Percentiles rank a stretch among this genome's conserved stretches.
phyloP scores from a whole-genome alignment of 768 basidiomycete species.

The Podaxis sp. region DNA sequence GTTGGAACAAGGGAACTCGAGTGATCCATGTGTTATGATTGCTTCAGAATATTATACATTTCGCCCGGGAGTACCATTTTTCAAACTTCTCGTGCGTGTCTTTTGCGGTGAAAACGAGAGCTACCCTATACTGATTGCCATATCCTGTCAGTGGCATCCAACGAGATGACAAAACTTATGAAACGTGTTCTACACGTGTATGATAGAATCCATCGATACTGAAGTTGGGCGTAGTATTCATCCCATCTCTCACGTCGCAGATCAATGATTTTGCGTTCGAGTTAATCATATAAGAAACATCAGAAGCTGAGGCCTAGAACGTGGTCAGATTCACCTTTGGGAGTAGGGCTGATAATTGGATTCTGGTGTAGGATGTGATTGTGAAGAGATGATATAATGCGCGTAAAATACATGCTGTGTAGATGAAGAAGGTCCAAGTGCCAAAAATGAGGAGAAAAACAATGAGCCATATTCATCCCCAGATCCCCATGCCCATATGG shows the following conservation, averaged over 20 bases:
- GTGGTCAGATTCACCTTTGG: background rate
- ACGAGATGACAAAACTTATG: background rate
- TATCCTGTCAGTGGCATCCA: conserved; percentile 7
- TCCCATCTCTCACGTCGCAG: background rate
- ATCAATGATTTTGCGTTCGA: conserved; percentile 5
- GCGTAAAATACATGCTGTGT: conserved; percentile 16
- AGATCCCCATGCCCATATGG: background rate
- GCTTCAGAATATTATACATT: background rate
- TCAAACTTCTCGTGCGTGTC: conserved; percentile 2
- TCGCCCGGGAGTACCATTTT: background rate
- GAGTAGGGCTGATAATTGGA: background rate
- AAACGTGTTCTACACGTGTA: conserved; percentile 30
- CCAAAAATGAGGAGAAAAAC: conserved; percentile 1
- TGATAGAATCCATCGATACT: conserved; percentile 25
- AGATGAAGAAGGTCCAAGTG: conserved; percentile 11
- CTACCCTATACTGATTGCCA: background rate
- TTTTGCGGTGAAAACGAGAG: conserved; percentile 8
- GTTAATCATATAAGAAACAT: background rate
- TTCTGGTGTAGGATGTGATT: background rate
- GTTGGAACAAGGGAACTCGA: conserved; percentile 3
- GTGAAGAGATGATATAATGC: conserved; percentile 14
- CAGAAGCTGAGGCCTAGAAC: background rate
- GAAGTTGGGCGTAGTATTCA: background rate
- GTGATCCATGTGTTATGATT: conserved; percentile 2
- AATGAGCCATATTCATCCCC: conserved; percentile 1